phyloP scores from a whole-genome alignment of 176 grass and related monocot genomes.

The Pontederia crassipes region DNA sequence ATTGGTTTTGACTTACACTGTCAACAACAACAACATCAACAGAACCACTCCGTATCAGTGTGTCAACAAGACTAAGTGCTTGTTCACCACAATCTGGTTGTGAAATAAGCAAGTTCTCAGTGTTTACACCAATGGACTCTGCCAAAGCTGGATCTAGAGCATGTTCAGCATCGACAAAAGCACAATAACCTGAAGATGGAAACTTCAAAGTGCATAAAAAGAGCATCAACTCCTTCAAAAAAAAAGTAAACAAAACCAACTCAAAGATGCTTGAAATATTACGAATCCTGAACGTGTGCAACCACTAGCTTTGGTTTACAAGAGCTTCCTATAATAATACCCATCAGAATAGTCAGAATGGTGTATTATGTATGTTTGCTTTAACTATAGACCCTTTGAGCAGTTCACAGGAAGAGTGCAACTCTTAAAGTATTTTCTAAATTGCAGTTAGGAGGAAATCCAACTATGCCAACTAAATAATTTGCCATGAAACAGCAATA shows the following conservation, averaged over 20 bases:
- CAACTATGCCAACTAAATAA: too few species aligned
- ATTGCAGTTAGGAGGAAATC: too few species aligned
- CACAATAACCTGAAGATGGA: constrained; percentile 72
- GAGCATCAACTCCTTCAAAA: too few species aligned
- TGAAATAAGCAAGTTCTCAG: constrained; percentile 73
- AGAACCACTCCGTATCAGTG: constrained; percentile 92
- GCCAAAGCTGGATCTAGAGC: constrained; percentile 93
- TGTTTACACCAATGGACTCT: constrained; percentile 83
- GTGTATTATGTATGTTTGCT: too few species aligned
- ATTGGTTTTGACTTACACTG: constrained; percentile 54
- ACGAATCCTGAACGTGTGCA: too few species aligned
- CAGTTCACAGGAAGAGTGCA: too few species aligned
- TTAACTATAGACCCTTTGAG: too few species aligned
- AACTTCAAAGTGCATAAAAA: not conserved
- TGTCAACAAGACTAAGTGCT: constrained; percentile 92
- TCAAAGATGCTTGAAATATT: too few species aligned
- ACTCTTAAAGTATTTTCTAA: too few species aligned
- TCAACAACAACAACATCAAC: constrained; percentile 99
- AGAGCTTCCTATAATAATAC: not conserved
- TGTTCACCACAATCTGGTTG: constrained; percentile 90
- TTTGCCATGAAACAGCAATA: too few species aligned
- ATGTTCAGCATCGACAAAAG: constrained; percentile 93
- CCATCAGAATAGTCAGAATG: too few species aligned
- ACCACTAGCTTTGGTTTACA: not conserved
- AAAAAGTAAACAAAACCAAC: not conserved